Percentiles rank a stretch among this genome's conserved stretches.
phyloP scores from a whole-genome alignment of 106 monocot species.

The Dendrobium chrysotoxum region DNA sequence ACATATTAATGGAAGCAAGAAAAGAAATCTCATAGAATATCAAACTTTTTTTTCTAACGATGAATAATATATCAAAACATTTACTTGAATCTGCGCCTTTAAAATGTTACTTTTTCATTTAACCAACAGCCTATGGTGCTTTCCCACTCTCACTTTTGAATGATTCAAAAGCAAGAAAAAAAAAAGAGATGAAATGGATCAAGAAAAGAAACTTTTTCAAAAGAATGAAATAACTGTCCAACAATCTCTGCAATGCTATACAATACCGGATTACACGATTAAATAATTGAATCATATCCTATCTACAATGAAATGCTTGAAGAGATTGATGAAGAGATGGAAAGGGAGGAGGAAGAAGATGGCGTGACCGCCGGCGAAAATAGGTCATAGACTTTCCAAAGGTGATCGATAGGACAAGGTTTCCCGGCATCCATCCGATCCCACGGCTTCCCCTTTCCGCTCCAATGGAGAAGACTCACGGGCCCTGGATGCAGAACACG shows the following conservation, averaged over 20 bases:
- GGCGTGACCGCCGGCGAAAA: not conserved
- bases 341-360: not conserved
- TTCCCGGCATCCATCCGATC: constrained; percentile 30
- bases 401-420: constrained; percentile 27
- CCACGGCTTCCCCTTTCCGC: constrained; percentile 50
- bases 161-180: not conserved
- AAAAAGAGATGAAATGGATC: not conserved
- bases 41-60: too few species aligned
- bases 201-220: not conserved
- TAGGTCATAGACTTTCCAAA: constrained; percentile 33
- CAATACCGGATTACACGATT: not conserved
- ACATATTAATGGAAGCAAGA: too few species aligned
- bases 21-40: too few species aligned
- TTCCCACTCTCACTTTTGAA: too few species aligned
- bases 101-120: too few species aligned
- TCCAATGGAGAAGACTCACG: constrained; percentile 40
- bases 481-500: constrained; percentile 26
- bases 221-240: not conserved
- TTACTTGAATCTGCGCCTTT: too few species aligned
- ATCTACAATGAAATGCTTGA: not conserved
- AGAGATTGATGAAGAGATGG: not conserved
- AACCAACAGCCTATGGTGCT: too few species aligned
- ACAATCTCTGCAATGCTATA: not conserved
- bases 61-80: too few species aligned
- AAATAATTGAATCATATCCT: too few species aligned